Evolutionary conservation across 306 rosid species (phyloP), one percentile per base, ranked within the genome.

Genomic region (Pyrus betulifolia): DNA sequence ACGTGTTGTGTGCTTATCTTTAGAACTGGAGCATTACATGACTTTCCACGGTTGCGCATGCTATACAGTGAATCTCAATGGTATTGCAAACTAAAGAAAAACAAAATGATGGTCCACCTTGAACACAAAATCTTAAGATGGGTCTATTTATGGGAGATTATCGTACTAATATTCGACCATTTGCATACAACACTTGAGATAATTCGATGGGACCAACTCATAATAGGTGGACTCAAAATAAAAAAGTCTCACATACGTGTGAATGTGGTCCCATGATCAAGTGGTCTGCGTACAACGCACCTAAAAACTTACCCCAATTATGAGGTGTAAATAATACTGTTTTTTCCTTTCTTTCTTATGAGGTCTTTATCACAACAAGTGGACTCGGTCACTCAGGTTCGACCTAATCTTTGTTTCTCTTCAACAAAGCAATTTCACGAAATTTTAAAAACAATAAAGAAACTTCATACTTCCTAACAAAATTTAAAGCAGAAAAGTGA

Each of bases 311-410:
- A 49, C 17, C 54, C 7, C 14, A 49, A 49, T 49, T 4, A 46
- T 46, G 19, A 3, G 19, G 19, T 0, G 19, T 14, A 1, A 14
- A 14, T 49, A 54, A 54, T 54, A 54, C 2, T 54, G 23, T 18
- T 9, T 55, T 18, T 55, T 63, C 1, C 19, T 28, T 67, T 72
- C 60, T 76, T 11, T 10, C 60, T 70, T n/a, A 8, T 76, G 57
- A 45, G 79, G 86, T 72, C 82, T 46, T 78, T 75, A 49, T 81
- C 68, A 25, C 28, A 23, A 55, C 27, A 6, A 17, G 71, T 31
- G 63, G 27, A 46, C 38, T 49, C 52, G 52, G 59, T 28, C 44
- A 51, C 74, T 70, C 22, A 7, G n/a, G 46, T 46, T 69, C 45
- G 74, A 49, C 61, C 18, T 28, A 10, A 3, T 70, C 27, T 51